phyloP scores from a whole-genome alignment of 257 asterid genomes.

The Fraxinus excelsior region DNA sequence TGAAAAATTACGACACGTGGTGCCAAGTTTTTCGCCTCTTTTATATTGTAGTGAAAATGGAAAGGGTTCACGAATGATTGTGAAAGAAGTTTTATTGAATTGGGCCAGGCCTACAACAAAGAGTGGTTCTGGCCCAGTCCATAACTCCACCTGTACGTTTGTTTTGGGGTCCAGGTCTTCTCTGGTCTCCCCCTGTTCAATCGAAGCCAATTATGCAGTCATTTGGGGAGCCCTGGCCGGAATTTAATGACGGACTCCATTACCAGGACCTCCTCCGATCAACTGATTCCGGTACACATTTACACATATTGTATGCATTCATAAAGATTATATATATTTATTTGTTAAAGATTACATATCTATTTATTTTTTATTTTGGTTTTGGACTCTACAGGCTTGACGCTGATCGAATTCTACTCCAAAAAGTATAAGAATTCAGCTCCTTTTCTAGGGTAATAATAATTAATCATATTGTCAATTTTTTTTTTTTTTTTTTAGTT shows the following conservation, averaged over 20 bases:
- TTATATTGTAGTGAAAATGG: too few relatives aligned
- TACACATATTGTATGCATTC: background rate
- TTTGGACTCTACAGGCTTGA: constrained; percentile 43
- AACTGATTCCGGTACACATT: constrained; percentile 55
- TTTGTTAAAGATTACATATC: background rate
- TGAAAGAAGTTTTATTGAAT: background rate
- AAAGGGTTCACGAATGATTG: background rate
- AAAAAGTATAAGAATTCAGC: constrained; percentile 75
- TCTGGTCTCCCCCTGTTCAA: background rate
- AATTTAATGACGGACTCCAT: constrained; percentile 65
- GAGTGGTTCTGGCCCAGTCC: background rate
- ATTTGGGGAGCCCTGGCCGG: constrained; percentile 85
- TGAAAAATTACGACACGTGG: too few relatives aligned
- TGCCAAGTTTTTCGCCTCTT: too few relatives aligned
- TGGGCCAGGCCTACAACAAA: background rate
- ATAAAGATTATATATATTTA: background rate
- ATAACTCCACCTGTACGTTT: background rate
- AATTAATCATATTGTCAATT: background rate
- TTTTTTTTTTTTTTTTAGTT: background rate
- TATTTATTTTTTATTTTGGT: background rate
- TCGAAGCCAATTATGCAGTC: constrained; percentile 16
- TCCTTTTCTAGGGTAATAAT: constrained; percentile 68
- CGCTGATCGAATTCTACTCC: constrained; percentile 71
- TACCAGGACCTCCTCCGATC: constrained; percentile 62
- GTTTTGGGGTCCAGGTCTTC: background rate